Percentiles rank a stretch among this genome's conserved stretches.
Evolutionary conservation across 805 yeast genomes (phyloP).

Genomic region (Schwanniomyces polymorphus): DNA sequence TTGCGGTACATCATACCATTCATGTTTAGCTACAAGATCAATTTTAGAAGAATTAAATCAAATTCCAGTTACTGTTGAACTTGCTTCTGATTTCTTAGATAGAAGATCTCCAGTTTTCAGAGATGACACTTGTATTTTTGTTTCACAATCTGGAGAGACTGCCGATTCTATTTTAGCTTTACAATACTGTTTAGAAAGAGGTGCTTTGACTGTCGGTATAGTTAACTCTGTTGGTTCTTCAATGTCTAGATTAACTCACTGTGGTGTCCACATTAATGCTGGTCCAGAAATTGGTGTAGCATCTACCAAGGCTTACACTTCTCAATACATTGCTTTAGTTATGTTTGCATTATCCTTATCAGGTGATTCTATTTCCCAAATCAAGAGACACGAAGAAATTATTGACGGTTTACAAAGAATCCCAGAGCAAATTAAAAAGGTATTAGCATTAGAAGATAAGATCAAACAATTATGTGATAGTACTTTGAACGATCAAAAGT

Average conservation of each 20-base stretch:
- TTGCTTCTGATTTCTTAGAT: slow-evolving; percentile 93
- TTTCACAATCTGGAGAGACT: slow-evolving; percentile 98
- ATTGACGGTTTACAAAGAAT: slow-evolving; percentile 81
- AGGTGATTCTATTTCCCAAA: slow-evolving; percentile 80
- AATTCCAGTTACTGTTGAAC: slow-evolving; percentile 87
- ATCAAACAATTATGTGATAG: slow-evolving; percentile 75
- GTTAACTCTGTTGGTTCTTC: slow-evolving; percentile 97
- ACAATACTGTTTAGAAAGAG: slow-evolving; percentile 93
- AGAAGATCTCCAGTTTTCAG: slow-evolving; percentile 96
- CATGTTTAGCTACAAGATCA: slow-evolving; percentile 95
- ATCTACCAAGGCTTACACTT: slow-evolving; percentile 97
- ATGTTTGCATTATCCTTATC: slow-evolving; percentile 96
- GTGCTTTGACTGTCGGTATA: slow-evolving; percentile 96
- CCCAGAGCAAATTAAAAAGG: slow-evolving; percentile 81
- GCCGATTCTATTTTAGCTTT: slow-evolving; percentile 96
- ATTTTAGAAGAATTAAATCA: slow-evolving; percentile 96
- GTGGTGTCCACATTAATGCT: slow-evolving; percentile 99
- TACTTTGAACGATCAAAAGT: slow-evolving; percentile 76
- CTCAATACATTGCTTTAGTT: slow-evolving; percentile 95
- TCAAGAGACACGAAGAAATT: slow-evolving; percentile 77
- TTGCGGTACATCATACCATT: slow-evolving; percentile 98
- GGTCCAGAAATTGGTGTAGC: slow-evolving; percentile 99
- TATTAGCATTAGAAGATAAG: slow-evolving; percentile 67
- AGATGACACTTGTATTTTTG: slow-evolving; percentile 96
- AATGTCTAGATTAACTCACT: slow-evolving; percentile 94